Conservation (phyloP, 192 early-diverging fungal species). For the Coemansia sp. region DNA sequence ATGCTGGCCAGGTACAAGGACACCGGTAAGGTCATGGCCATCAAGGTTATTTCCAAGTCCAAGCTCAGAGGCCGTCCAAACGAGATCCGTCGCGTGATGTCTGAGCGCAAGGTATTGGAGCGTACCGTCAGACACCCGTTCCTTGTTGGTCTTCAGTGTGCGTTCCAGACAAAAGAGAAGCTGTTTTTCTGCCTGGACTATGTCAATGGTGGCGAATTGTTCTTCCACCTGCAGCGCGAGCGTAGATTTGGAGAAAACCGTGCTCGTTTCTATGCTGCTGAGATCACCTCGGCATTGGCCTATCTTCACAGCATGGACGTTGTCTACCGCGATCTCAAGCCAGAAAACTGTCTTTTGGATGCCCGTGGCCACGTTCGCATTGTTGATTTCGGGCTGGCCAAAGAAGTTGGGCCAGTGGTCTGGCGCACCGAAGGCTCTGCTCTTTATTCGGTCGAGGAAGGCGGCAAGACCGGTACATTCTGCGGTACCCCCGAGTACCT, state of each 20-base stretch:
- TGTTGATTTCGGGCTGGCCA: slow-evolving; percentile 89
- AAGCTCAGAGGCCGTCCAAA: slow-evolving; percentile 57
- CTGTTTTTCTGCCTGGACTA: slow-evolving; percentile 71
- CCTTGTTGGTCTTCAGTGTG: slow-evolving; percentile 70
- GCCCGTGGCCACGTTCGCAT: slow-evolving; percentile 76
- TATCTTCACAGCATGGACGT: slow-evolving; percentile 62
- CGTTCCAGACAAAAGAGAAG: slow-evolving; percentile 75
- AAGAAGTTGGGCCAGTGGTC: slow-evolving; percentile 64
- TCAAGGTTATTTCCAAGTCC: slow-evolving; percentile 66
- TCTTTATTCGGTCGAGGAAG: slow-evolving; percentile 55
- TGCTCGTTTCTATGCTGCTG: slow-evolving; percentile 61
- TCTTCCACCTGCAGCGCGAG: slow-evolving; percentile 70
- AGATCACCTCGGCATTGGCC: slow-evolving; percentile 56
- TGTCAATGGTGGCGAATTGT: slow-evolving; percentile 76
- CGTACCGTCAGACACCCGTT: slow-evolving; percentile 61
- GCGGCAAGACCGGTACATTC: slow-evolving; percentile 70
- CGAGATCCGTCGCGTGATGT: slow-evolving; percentile 64
- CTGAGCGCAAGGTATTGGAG: slow-evolving; percentile 65
- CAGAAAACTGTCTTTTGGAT: slow-evolving; percentile 70
- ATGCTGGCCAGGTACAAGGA: slow-evolving; percentile 66
- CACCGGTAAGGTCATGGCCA: slow-evolving; percentile 56
- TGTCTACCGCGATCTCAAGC: slow-evolving; percentile 72
- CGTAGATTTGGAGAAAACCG: slow-evolving; percentile 63
- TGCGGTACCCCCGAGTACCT: slow-evolving; percentile 78
- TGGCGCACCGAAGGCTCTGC: slow-evolving; percentile 80